Conservation (phyloP, 306 rosid species). For the Prunus armeniaca region DNA sequence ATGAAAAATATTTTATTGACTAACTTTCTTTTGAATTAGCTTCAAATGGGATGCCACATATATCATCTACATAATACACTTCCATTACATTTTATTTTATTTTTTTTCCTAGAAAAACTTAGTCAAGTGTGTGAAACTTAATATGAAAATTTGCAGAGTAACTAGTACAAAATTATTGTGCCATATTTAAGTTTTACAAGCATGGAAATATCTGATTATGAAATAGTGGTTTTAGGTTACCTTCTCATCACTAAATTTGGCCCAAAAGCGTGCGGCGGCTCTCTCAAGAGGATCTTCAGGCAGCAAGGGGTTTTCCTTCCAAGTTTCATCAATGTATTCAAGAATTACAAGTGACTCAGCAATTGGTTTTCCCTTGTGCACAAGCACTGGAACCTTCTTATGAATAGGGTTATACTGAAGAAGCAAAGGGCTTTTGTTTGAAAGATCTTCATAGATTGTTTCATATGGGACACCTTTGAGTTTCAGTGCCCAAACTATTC, state of each 20-base stretch:
- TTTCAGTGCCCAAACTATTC: conserved; percentile 40
- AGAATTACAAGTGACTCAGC: conserved; percentile 31
- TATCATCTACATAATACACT: neutral
- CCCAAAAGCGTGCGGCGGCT: conserved; percentile 39
- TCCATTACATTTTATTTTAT: too few species aligned
- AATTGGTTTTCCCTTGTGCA: conserved; percentile 31
- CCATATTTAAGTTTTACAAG: too few species aligned
- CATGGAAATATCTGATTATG: neutral
- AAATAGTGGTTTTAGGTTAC: neutral
- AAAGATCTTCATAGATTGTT: conserved; percentile 31
- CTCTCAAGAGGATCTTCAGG: conserved; percentile 20
- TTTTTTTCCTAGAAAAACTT: too few species aligned
- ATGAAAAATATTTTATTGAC: neutral
- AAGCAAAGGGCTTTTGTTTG: conserved; percentile 37
- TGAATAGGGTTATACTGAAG: conserved; percentile 29
- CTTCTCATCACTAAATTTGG: conserved; percentile 26
- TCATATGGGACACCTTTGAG: conserved; percentile 32
- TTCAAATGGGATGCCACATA: neutral
- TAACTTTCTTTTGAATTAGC: too few species aligned
- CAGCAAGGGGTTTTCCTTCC: conserved; percentile 35
- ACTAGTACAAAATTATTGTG: neutral
- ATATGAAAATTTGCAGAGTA: too few species aligned
- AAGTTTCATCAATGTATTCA: conserved; percentile 34
- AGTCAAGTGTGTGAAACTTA: too few species aligned
- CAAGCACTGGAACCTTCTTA: conserved; percentile 30